Percentiles rank a stretch among this genome's conserved stretches.
phyloP scores from a whole-genome alignment of 805 yeast species.

The Candida multigemmis region DNA sequence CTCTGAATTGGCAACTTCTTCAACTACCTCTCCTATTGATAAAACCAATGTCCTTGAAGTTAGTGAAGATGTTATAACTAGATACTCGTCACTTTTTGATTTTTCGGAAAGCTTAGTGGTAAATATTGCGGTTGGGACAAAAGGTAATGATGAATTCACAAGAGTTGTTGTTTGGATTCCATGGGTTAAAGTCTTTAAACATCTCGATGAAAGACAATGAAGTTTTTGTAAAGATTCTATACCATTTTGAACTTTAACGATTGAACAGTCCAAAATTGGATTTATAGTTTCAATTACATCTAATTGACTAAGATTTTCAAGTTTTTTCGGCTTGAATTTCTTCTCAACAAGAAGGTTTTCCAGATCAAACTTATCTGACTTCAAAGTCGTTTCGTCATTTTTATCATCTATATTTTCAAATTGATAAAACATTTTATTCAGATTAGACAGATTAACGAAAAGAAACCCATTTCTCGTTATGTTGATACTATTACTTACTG shows the following conservation, averaged over 20 bases:
- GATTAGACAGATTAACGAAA: conserved; percentile 54
- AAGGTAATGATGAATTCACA: conserved; percentile 71
- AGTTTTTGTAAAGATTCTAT: conserved; percentile 12
- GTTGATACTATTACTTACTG: conserved; percentile 43
- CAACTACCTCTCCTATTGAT: conserved; percentile 72
- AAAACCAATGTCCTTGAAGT: conserved; percentile 63
- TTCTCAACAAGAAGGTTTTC: conserved; percentile 2
- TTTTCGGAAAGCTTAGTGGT: conserved; percentile 41
- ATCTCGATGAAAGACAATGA: conserved; percentile 31
- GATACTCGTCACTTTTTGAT: conserved; percentile 49
- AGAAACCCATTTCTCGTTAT: conserved; percentile 72
- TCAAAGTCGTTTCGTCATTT: conserved; percentile 17
- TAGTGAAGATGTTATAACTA: conserved; percentile 50
- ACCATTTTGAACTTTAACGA: conserved; percentile 5
- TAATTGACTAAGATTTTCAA: conserved; percentile 52
- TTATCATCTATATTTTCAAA: conserved; percentile 69
- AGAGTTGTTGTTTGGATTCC: conserved; percentile 55
- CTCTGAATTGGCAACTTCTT: conserved; percentile 62
- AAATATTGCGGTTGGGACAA: conserved; percentile 51
- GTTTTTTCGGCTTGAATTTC: conserved; percentile 13
- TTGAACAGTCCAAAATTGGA: conserved; percentile 35
- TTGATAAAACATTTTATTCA: conserved; percentile 66
- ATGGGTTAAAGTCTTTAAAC: conserved; percentile 39
- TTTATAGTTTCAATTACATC: conserved; percentile 40
- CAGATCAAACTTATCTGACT: conserved; percentile 3